Evolutionary conservation across 2,329 filamentous ascomycete species (phyloP), one percentile per base, ranked within the genome.

Genomic region (Phaeoacremonium minimum): DNA sequence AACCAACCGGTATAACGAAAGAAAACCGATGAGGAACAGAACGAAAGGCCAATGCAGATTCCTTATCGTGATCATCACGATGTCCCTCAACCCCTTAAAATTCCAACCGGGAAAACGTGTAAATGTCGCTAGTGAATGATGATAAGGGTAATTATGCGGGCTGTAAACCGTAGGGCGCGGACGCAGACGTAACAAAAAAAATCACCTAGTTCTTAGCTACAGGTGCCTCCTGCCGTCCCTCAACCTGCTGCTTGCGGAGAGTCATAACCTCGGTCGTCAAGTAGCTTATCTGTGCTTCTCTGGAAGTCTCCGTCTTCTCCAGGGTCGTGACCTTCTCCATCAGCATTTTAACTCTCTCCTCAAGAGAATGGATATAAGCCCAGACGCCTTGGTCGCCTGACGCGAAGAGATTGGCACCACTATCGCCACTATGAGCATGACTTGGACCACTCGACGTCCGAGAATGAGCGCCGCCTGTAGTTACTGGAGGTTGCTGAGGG

Each of bases 301-400:
- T 28, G 7, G 32, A 29, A n/a, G 33, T 39, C n/a, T 32, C 30
- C 19, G 28, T 18, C 15, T 35, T 39, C 18, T 39, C 37, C 14
- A 39, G 7, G 6, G 28, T 19, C 15, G 19, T 56, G 14, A 72
- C 55, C 33, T 63, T 63, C 20, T 73, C 69, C 26, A 58, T 61
- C 15, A 75, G 50, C 11, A 62, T 56, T 37, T 68, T 67, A n/a
- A 75, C 55, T 45, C 65, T 66, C 11, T 78, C 74, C 51, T 91
- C 85, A 33, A 91, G 66, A 14, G 71, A 73, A 38, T 87, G 80
- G 20, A 90, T 76, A 50, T 88, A 88, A 4, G 71, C 64, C 83
- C 83, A 88, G 7, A 90, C 65, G 29, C 79, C 80, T 44, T 78
- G 69, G 34, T 80, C 76, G 14, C 67, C 66, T 14, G 72, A 63